Evolutionary conservation across 1,284 basidiomycete species (phyloP), one percentile per base, ranked within the genome.

Genomic region (Cryptococcus sp.): DNA sequence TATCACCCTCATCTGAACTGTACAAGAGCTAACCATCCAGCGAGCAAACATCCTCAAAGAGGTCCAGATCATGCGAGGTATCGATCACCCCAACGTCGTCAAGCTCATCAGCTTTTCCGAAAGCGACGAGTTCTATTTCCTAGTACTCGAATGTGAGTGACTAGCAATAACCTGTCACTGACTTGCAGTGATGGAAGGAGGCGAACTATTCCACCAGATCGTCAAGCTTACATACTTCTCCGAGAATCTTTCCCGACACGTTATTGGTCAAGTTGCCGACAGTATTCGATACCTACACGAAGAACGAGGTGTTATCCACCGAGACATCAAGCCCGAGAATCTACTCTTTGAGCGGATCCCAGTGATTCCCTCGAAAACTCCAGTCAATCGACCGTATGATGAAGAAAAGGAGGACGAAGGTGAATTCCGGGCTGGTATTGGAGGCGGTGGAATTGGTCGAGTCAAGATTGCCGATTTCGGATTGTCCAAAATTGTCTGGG

Each of bases 391-490:
- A 19, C 92, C 91, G 14, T 97, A 98, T 68, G 96, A 99, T 61
- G 96, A 98, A 73, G 93, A 96, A 53, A 98, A 98, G 76, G 91
- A 92, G 73, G 96, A 99, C 66, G 96, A 99, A 73, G 96, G 96
- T 52, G 91, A 96, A 74, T 99, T 94, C 71, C 82, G 86, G 48
- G 85, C 86, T 3, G 91, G 89, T 7, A 79, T 92, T 43, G 96
- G 96, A 5, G 93, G 96, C 5, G 96, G 96, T 22, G 96, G 93
- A 11, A 99, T 99, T 59, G 96, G 96, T 7, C 85, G 85, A 36
- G 91, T 99, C 74, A 99, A 98, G 80, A 96, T 99, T 63, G 96
- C 96, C 58, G 96, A 99, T 74, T 99, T 99, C 72, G 96, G 96
- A 45, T 80, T 99, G 45, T 91, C 88, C 63, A 99, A 99, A 78